Evolutionary conservation across 2,329 filamentous ascomycete species (phyloP), one percentile per base, ranked within the genome.

Genomic region (Aspergillus bombycis): DNA sequence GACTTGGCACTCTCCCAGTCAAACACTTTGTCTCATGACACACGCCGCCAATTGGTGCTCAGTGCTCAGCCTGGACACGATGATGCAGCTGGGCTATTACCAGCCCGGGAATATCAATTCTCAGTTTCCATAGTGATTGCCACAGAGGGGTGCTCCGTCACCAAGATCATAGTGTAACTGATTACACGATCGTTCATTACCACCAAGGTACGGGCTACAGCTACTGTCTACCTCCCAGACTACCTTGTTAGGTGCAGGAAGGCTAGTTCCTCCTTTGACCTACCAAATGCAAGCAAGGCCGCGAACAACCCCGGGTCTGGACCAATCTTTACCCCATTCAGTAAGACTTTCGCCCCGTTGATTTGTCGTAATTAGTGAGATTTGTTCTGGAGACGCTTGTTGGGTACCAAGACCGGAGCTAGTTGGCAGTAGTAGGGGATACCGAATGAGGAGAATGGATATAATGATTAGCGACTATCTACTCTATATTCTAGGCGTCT

Each of bases 11-110:
- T 26, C 28, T 11, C 12, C 11, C 11, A 38, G 23, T 12, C 34
- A 38, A 55, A 41, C n/a, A 38, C 52, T 32, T 21, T 52, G 48
- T 52, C 28, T 52, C 48, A 52, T 52, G 48, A 50, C 46, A 30
- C 14, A 50, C 46, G 12, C 23, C 46, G 45, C 46, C 23, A 28
- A 28, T 50, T 28, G 43, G 9, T 46, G 45, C 8, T 21, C 11
- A 48, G n/a, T n/a, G n/a, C n/a, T n/a, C n/a, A n/a, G 46, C 46
- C 11, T 23, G 6, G 21, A 6, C 23, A n/a, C 38, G 21, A 46
- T 11, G 14, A 12, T 46, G 10, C 21, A 11, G 10, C 1, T 28
- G 7, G 21, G 19, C 23, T 28, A 50, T 28, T 28, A 16, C 23
- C 12, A 28, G 46, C 23, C 7, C 14, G 16, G 46, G 26, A 30